Evolutionary conservation across 352 stramenopile genomes (phyloP), one percentile per base, ranked within the genome.

Genomic region (Phytophthora syringae): DNA sequence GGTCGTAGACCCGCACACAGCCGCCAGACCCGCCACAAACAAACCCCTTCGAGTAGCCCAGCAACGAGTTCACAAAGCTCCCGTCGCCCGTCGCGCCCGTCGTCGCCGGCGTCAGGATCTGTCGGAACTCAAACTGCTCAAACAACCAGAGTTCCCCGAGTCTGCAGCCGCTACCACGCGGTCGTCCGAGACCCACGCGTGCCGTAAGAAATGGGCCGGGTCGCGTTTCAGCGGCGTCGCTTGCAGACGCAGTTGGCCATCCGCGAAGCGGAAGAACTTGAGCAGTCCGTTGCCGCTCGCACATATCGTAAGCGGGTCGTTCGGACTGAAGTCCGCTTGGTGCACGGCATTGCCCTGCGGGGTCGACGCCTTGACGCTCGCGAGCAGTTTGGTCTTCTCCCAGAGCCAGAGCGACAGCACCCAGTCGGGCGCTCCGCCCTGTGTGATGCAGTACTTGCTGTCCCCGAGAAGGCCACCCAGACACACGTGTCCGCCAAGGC

Each of bases 101-200:
- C 5, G 67, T 73, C 1, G 76, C 73, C 1, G 85, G 77, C 5
- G 90, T 95, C 47, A 97, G 70, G 5, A 94, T 74, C 21, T 90
- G 84, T 7, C 89, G 81, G 61, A 98, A 96, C 54, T 98, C 95
- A 44, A 97, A 84, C 70, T 89, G 86, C 51, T 98, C 94, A 66
- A 98, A 97, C 7, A 98, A 42, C 80, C 77, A 98, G 24, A 98
- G 64, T 44, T 97, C 90, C 0, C 93, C 94, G 27, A 85, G 64
- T 97, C 90, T 0, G 93, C 94, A 2, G 90, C 89, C 7, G 94
- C 87, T 3, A 98, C 73, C 5, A 98, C 77, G 11, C 92, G 83
- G 13, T 99, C 94, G 30, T 98, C 93, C 9, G 69, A 86, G 22
- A 99, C 81, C 94, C 94, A 99, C 11, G 79, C 77, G 42, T 98